A percentile compares a stretch with the other conserved stretches of the same genome.
Conservation (phyloP, 179 eudicot genomes). For the Corrigiola litoralis region DNA sequence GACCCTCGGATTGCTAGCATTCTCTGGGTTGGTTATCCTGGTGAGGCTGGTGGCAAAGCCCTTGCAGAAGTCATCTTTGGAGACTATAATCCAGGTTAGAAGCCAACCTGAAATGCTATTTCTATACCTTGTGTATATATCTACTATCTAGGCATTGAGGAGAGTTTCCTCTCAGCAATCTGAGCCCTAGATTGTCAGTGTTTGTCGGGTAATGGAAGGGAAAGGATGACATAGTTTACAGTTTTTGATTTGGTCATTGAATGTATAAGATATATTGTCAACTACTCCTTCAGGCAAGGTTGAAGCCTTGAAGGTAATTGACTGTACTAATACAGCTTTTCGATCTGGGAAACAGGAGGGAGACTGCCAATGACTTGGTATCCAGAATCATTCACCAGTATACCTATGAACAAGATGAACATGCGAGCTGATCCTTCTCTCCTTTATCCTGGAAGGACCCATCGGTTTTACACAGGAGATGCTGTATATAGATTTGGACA, state of each 20-base stretch:
- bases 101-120: background rate
- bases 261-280: background rate
- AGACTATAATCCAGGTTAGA: constrained; percentile 45
- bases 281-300: background rate
- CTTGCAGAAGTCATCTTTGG: constrained; percentile 41
- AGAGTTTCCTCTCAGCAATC: no score
- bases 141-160: background rate
- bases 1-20: constrained; percentile 38
- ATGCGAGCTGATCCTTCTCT: constrained; percentile 82
- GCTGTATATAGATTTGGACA: constrained; percentile 66
- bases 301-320: background rate
- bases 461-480: constrained; percentile 79
- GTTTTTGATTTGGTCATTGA: background rate
- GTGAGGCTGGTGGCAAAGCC: constrained; percentile 46
- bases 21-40: constrained; percentile 54
- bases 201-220: no score
- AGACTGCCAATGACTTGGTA: constrained; percentile 48
- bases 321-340: background rate
- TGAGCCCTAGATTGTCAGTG: no score
- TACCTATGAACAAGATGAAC: constrained; percentile 88
- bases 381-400: constrained; percentile 71
- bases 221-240: background rate
- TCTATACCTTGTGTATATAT: background rate
- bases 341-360: constrained; percentile 31
- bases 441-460: constrained; percentile 85